Evolutionary conservation across 2,329 filamentous ascomycete species (phyloP), one percentile per base, ranked within the genome.

Genomic region (Tothia fuscella): DNA sequence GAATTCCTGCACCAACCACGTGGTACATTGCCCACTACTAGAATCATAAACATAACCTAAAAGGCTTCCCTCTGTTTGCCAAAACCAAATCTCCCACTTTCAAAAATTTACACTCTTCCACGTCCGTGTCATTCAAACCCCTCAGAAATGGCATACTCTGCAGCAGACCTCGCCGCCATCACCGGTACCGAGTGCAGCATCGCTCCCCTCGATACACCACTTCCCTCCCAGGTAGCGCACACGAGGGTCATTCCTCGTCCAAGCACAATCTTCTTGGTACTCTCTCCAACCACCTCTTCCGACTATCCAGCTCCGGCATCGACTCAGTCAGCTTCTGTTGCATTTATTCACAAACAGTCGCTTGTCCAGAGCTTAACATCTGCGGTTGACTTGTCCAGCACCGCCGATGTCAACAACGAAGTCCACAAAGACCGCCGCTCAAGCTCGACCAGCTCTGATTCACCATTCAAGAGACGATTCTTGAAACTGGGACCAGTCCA

Each of bases 401-500:
- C 38, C n/a, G 38, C 38, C 10, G 32, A 20, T 19, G 21, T 21
- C 2, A n/a, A 25, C 17, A 17, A 44, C 10, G 7, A 25, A 17
- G 34, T 44, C 31, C 24, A 38, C 16, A 46, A 45, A 29, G 38
- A 41, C n/a, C 67, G 72, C 55, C 72, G 74, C 56, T 71, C 67
- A 48, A 74, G 71, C 44, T 65, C 58, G 52, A 54, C 51, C 43
- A 48, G 50, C 28, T 40, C 6, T 43, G 19, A 51, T 47, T 56
- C 63, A 46, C 60, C 63, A 50, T 39, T 43, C 25, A 24, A 35
- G 7, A 39, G 17, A 10, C 66, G 68, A 45, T 72, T 80, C 57
- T 68, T 80, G 50, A 78, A 77, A 65, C 72, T 80, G 44, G 72
- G 72, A 19, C 75, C 75, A 25, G 74, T 79, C 45, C 73, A 78